Base-by-base conservation (phyloP, 139 green algal species). In the Haematococcus lacustris region DNA sequence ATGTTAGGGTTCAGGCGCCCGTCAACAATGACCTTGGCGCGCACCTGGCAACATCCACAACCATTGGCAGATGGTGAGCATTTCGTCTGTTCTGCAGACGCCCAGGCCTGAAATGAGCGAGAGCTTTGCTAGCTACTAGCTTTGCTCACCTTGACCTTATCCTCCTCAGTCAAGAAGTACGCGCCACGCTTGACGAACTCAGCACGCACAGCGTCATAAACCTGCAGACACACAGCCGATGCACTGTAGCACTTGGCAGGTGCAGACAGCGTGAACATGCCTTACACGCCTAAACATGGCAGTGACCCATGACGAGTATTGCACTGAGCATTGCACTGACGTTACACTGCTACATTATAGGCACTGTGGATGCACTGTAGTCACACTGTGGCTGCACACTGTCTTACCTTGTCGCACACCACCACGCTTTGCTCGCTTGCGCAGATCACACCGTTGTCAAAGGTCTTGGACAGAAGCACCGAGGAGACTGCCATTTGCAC, bases 371-470 rank as follows among this genome's bases (percentile, higher is more conserved):
- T n/a, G n/a, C n/a, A n/a, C n/a, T n/a, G n/a, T n/a, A n/a, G n/a
- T n/a, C n/a, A n/a, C n/a, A n/a, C n/a, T n/a, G n/a, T n/a, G n/a
- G n/a, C n/a, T n/a, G n/a, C n/a, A n/a, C n/a, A n/a, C n/a, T n/a
- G n/a, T n/a, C 39, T 5, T 40, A 79, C 66, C 71, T 76, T 70
- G 38, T 77, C 74, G 34, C 88, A 71, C 23, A 83, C 82, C 32
- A 91, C 84, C 13, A 91, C 82, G n/a, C 66, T 77, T 73, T 91
- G 86, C 83, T 91, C 86, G 1, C 51, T 77, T 38, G 86, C 86
- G 72, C 86, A 91, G 72, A 91, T 91, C 26, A 92, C 86, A 33
- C 85, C 85, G 53, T 90, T 90, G 74, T 90, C 85, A 70, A 90
- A 90, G n/a, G 84, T 90, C 77, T 88, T 88, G 65, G 80, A 87